A percentile compares a stretch with the other conserved stretches of the same genome.
Evolutionary conservation across 495 filamentous ascomycete species (phyloP).

Genomic region (Neurospora discreta): DNA sequence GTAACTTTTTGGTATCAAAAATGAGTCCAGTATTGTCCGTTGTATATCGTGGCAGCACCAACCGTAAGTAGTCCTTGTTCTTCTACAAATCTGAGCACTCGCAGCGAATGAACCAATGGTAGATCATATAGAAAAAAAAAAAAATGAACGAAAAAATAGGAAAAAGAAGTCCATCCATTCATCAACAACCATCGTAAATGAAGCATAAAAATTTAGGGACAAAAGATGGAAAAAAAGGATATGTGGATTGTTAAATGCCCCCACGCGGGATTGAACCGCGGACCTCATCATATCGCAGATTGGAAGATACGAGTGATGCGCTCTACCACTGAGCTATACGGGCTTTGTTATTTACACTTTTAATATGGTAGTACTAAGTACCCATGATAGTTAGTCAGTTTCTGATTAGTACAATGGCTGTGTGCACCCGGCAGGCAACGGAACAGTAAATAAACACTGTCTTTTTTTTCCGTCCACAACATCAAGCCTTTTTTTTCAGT

Average conservation of each 20-base stretch:
- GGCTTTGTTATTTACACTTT: neutral
- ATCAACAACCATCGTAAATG: neutral
- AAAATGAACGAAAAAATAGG: too few relatives aligned
- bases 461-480: too few relatives aligned
- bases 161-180: neutral
- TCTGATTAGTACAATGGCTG: too few relatives aligned
- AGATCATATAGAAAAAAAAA: neutral
- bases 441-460: too few relatives aligned
- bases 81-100: neutral
- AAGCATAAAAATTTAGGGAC: neutral
- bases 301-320: conserved; percentile 8
- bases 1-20: neutral
- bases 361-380: too few relatives aligned
- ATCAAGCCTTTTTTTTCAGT: too few relatives aligned
- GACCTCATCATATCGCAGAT: neutral
- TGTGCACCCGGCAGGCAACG: neutral
- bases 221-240: neutral
- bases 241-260: neutral
- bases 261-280: conserved; percentile 7
- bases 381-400: too few relatives aligned
- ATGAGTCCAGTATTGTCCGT: neutral
- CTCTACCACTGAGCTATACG: conserved; percentile 12
- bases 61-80: too few relatives aligned
- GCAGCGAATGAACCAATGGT: neutral
- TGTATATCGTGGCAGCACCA: neutral